Evolutionary conservation across 1,284 basidiomycete genomes (phyloP).

Genomic region (Cutaneotrichosporon curvatum): DNA sequence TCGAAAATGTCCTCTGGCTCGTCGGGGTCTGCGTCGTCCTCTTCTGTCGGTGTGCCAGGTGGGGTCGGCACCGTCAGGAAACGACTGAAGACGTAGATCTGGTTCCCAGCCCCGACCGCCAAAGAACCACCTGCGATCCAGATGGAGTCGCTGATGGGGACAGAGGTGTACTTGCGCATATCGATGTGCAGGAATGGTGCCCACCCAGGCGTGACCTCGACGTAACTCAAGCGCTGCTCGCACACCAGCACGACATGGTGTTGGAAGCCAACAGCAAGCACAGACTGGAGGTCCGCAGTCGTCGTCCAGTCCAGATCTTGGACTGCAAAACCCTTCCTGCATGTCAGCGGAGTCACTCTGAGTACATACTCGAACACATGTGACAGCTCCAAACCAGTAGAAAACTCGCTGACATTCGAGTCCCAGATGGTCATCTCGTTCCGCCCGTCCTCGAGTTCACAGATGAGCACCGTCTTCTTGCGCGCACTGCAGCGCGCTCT

Average conservation of each 20-base stretch:
- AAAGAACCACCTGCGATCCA: constrained; percentile 76
- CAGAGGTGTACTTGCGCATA: constrained; percentile 63
- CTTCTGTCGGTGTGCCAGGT: background rate
- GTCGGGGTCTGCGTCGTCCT: constrained; percentile 12
- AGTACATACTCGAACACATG: constrained; percentile 54
- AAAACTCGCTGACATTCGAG: constrained; percentile 86
- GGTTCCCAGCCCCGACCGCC: constrained; percentile 59
- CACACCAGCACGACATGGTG: constrained; percentile 72
- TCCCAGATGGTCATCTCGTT: constrained; percentile 88
- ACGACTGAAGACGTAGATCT: constrained; percentile 60
- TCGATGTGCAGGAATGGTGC: constrained; percentile 64
- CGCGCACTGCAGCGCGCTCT: constrained; percentile 76
- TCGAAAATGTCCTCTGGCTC: constrained; percentile 60
- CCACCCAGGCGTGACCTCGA: constrained; percentile 73
- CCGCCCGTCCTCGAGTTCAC: constrained; percentile 47
- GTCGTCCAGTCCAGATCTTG: constrained; percentile 83
- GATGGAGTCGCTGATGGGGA: constrained; percentile 73
- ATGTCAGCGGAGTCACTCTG: background rate
- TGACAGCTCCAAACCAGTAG: constrained; percentile 73
- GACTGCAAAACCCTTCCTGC: constrained; percentile 52
- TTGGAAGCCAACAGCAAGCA: constrained; percentile 75
- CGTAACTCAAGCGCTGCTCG: constrained; percentile 82
- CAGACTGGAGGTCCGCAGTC: constrained; percentile 80
- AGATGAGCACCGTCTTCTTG: constrained; percentile 69
- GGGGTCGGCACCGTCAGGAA: constrained; percentile 44